Base-by-base conservation (phyloP, 768 basidiomycete genomes). In the Suillus tomentosus region DNA sequence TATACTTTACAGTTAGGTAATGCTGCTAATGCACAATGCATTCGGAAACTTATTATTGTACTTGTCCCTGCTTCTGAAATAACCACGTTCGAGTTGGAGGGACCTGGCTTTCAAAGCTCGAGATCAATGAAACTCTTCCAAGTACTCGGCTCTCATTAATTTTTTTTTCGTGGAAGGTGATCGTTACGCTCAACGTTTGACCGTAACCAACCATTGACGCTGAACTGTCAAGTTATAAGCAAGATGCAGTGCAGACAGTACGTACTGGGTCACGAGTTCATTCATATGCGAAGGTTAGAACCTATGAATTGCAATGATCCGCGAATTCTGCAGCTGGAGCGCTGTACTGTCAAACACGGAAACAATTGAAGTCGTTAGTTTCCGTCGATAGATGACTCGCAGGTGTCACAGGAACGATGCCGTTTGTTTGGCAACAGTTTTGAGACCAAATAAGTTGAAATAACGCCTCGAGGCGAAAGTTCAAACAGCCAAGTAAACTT, bases 361-460 rank as follows among this genome's bases (percentile, higher is more conserved):
- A 2, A n/a, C 31, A n/a, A 3, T n/a, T 45, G 10, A n/a, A 47
- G n/a, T 13, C 11, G n/a, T 6, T n/a, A 13, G 45, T 47, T 11
- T 22, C n/a, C 3, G 13, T 47, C 22, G n/a, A 47, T 47, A 47
- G 45, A 47, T 11, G 11, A 22, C n/a, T 13, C n/a, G 5, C 5
- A n/a, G n/a, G 45, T 22, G n/a, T 19, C 9, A 45, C 43, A 47
- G 45, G n/a, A 47, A 47, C 45, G 45, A n/a, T 45, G 19, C n/a
- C n/a, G 11, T 22, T 11, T 42, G 66, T 76, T 74, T 74, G 71
- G 66, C 67, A 74, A 60, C 8, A 37, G 64, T 74, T 67, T 73
- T 50, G 0, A 65, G 67, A 74, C 65, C 71, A 74, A 76, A 76
- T n/a, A n/a, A n/a, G n/a, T n/a, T n/a, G n/a, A n/a, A n/a, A n/a